Percentiles rank a stretch among this genome's conserved stretches.
Conservation (phyloP, 129 eudicot species). For the Pulicaria dysenterica region DNA sequence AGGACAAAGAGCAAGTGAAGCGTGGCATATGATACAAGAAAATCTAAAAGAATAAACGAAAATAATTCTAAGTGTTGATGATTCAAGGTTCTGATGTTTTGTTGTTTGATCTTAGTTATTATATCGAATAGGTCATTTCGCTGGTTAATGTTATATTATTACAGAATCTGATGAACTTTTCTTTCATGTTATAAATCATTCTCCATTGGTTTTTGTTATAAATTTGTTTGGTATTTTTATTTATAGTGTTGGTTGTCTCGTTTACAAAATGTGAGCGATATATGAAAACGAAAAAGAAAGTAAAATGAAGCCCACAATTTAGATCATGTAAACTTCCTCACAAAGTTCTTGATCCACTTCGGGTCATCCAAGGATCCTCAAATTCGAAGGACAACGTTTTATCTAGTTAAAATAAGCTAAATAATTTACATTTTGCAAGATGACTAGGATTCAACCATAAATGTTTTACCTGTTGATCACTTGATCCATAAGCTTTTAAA, state of each 20-base stretch:
- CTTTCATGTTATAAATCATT: slow-evolving; percentile 26
- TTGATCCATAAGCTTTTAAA: slow-evolving; percentile 20
- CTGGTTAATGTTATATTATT: slow-evolving; percentile 21
- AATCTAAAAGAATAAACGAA: slow-evolving; percentile 23
- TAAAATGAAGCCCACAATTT: slow-evolving; percentile 11
- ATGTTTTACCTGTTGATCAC: slow-evolving; percentile 18
- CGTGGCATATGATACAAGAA: slow-evolving; percentile 21
- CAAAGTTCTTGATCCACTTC: slow-evolving; percentile 33
- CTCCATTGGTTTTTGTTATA: background rate
- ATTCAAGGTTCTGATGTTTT: slow-evolving; percentile 23
- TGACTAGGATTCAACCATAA: slow-evolving; percentile 7
- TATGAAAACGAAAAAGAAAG: background rate
- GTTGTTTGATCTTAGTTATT: background rate
- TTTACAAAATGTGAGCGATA: slow-evolving; percentile 1
- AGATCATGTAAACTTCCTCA: slow-evolving; percentile 30
- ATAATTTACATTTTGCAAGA: slow-evolving; percentile 35
- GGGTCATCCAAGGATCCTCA: slow-evolving; percentile 27
- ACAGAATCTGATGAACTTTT: slow-evolving; percentile 11
- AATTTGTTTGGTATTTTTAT: too few relatives aligned
- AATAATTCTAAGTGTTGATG: background rate
- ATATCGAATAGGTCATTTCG: background rate
- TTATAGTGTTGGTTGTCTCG: background rate
- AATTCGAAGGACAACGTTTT: slow-evolving; percentile 16
- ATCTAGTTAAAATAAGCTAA: slow-evolving; percentile 30
- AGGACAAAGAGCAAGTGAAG: slow-evolving; percentile 26